Evolutionary conservation across 1,284 basidiomycete species (phyloP).

Genomic region (Kwoniella shivajii): DNA sequence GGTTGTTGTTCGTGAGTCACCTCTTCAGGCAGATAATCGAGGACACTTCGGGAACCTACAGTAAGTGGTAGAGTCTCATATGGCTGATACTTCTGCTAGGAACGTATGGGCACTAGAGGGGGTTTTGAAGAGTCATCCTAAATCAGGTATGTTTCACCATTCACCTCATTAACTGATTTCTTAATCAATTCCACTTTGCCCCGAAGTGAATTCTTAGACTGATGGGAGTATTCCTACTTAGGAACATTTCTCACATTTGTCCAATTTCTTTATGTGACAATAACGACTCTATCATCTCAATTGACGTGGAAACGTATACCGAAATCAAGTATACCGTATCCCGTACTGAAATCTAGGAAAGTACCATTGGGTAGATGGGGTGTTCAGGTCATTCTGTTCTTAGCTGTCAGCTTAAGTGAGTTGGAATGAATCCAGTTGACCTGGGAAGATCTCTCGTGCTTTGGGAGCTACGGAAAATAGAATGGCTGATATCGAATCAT

Average conservation of each 20-base stretch:
- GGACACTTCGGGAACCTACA: neutral
- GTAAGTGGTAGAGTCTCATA: too few relatives aligned
- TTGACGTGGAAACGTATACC: constrained; percentile 18
- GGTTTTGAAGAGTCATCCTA: constrained; percentile 68
- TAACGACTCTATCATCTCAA: constrained; percentile 54
- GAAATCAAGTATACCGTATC: constrained; percentile 9
- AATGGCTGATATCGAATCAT: neutral
- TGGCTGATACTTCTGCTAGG: constrained; percentile 18
- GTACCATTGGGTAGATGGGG: constrained; percentile 77
- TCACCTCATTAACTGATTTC: neutral
- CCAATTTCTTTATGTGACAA: constrained; percentile 75
- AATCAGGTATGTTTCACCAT: constrained; percentile 61
- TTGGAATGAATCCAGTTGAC: neutral
- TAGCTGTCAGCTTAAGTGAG: constrained; percentile 64
- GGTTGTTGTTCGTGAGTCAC: constrained; percentile 73
- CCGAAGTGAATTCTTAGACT: too few relatives aligned
- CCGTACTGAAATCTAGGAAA: constrained; percentile 55
- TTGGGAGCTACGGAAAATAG: neutral
- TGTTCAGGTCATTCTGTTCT: constrained; percentile 80
- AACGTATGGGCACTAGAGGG: constrained; percentile 58
- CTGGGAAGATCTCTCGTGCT: constrained; percentile 14
- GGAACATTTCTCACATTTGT: constrained; percentile 82
- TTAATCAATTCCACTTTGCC: constrained; percentile 18
- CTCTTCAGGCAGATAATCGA: constrained; percentile 14
- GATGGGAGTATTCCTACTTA: too few relatives aligned